These are phyloP conservation scores for Pseudoneurospora amorphoporcata DNA, from an alignment of 495 filamentous ascomycete species.

Conservation along the genomic window DNA sequence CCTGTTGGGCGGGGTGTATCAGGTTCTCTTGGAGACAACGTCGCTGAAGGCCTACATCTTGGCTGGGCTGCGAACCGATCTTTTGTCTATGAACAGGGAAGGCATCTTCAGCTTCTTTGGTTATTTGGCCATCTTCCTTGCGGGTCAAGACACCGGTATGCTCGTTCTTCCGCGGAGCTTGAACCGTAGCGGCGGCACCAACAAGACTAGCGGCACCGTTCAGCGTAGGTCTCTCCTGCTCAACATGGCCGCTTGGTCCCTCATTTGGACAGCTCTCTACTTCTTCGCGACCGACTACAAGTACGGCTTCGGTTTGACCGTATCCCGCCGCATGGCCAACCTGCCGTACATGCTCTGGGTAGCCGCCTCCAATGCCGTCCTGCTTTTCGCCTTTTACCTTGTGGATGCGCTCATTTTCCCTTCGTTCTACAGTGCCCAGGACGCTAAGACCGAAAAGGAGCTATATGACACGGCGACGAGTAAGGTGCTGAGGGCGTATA, in stretches of 20 bases:
- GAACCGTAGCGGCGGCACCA: slow-evolving; percentile 24
- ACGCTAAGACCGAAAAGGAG: slow-evolving; percentile 43
- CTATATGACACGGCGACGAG: slow-evolving; percentile 61
- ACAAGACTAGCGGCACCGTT: slow-evolving; percentile 17
- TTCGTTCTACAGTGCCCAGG: slow-evolving; percentile 45
- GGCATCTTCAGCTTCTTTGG: slow-evolving; percentile 88
- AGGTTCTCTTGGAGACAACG: slow-evolving; percentile 65
- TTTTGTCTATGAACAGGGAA: slow-evolving; percentile 85
- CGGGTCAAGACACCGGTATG: slow-evolving; percentile 74
- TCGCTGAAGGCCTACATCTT: slow-evolving; percentile 74
- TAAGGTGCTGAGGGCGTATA: slow-evolving; percentile 67
- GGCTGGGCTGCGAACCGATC: slow-evolving; percentile 61
- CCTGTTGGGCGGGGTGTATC: slow-evolving; percentile 53
- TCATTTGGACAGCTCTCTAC: slow-evolving; percentile 59
- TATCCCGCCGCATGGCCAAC: slow-evolving; percentile 86
- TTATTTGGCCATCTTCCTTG: slow-evolving; percentile 90
- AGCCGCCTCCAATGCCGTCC: slow-evolving; percentile 70
- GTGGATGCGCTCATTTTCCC: slow-evolving; percentile 74
- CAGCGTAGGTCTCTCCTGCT: slow-evolving; percentile 45
- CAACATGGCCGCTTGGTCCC: slow-evolving; percentile 47
- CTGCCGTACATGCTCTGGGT: slow-evolving; percentile 92
- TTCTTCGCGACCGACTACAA: slow-evolving; percentile 52
- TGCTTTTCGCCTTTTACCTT: slow-evolving; percentile 66
- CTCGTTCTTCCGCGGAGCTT: slow-evolving; percentile 58
- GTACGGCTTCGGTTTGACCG: slow-evolving; percentile 58